Evolutionary conservation across 192 early-diverging fungal genomes (phyloP), one percentile per base, ranked within the genome.

Genomic region (Cetraspora pellucida): DNA sequence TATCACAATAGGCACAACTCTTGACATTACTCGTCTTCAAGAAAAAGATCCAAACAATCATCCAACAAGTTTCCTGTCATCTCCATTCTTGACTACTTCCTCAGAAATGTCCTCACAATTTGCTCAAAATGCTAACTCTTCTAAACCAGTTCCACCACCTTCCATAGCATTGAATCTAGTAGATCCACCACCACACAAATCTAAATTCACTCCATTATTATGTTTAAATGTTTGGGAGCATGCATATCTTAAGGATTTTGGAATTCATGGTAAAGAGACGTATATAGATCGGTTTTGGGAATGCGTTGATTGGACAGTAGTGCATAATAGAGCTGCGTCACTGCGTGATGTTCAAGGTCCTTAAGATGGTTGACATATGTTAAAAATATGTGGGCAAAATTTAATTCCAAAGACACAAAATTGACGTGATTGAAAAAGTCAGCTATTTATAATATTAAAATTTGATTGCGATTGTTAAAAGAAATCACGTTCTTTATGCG

Each of bases 171-270:
- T 78, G 78, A 52, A 61, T 66, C 45, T 79, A 78, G 44, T 52
- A 23, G 25, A 31, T 16, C 28, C 10, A 21, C 60, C 60, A 43
- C 59, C 73, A 31, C 23, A 75, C 45, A 43, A 59, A 37, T 14
- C 17, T 50, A 79, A 79, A 67, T 84, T 80, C 27, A 76, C 73
- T n/a, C 83, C 83, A 8, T 80, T 84, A 28, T 76, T 84, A 44
- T 79, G 72, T 27, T 23, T 84, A 25, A 81, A 77, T 44, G 78
- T 84, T 74, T 84, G 83, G 83, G 83, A 84, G 76, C 83, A 84
- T 67, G 83, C 83, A 6, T 84, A 84, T 69, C 46, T 84, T 68
- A 81, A 72, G 5, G 83, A 84, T 30, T 82, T 80, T 71, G 83
- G 83, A 9, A 37, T 84, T 3, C 71, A 82, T 57, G 83, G 83